These are phyloP conservation scores for Aciculosporium take DNA, from an alignment of 2,329 filamentous ascomycete species.

Conservation along the genomic window DNA sequence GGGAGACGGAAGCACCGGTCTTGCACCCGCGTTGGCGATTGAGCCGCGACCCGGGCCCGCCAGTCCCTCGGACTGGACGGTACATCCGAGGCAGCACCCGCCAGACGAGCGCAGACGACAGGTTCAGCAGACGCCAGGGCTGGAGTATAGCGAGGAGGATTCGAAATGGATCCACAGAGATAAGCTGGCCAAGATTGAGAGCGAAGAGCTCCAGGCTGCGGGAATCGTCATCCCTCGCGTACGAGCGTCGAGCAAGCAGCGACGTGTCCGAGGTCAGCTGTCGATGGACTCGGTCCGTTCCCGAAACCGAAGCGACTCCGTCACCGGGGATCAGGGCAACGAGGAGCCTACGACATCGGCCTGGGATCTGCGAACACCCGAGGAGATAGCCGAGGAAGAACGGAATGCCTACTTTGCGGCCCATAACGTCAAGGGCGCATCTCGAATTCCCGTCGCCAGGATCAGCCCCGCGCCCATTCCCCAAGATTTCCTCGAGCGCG, in stretches of 20 bases:
- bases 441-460: conserved; percentile 77
- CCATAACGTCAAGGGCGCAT: conserved; percentile 46
- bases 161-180: conserved; percentile 79
- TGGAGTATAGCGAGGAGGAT: conserved; percentile 34
- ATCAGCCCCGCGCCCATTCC: conserved; percentile 65
- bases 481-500: conserved; percentile 56
- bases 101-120: conserved; percentile 14
- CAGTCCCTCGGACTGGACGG: conserved; percentile 7
- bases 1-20: conserved; percentile 10
- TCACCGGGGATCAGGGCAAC: conserved; percentile 17
- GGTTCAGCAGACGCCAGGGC: conserved; percentile 13
- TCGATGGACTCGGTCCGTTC: conserved; percentile 6
- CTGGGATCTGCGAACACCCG: conserved; percentile 64
- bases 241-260: conserved; percentile 36
- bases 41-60: conserved; percentile 13
- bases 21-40: conserved; percentile 11
- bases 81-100: conserved; percentile 10
- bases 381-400: conserved; percentile 57
- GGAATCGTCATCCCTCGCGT: conserved; percentile 49
- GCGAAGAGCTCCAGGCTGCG: conserved; percentile 62
- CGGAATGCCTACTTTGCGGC: conserved; percentile 35
- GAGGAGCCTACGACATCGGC: conserved; percentile 26
- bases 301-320: conserved; percentile 32
- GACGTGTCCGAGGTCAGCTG: conserved; percentile 12
- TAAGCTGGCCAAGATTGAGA: conserved; percentile 72